Evolutionary conservation across 1,139 yeast genomes (phyloP).

Genomic region (Yamadazyma aaseri): DNA sequence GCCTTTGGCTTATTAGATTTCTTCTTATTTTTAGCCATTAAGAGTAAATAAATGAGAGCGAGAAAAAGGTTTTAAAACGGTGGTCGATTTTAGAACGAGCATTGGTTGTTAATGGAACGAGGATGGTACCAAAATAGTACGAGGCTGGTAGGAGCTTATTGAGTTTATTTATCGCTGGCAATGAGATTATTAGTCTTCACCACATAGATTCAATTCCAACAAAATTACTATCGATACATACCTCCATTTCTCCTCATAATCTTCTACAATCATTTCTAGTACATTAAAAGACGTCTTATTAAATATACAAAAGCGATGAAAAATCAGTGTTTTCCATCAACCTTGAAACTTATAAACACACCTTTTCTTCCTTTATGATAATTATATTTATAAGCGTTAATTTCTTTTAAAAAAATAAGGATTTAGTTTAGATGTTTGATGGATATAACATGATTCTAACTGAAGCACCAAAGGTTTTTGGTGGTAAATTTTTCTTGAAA

Average conservation of each 20-base stretch:
- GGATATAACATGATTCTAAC: constrained; percentile 99
- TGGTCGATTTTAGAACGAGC: too few relatives aligned
- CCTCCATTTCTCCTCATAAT: too few relatives aligned
- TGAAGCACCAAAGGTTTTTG: constrained; percentile 99
- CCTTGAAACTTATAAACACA: constrained; percentile 12
- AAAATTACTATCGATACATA: too few relatives aligned
- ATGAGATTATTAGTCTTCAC: too few relatives aligned
- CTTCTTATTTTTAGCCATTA: constrained; percentile 33
- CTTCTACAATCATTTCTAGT: constrained; percentile 3
- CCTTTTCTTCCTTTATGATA: constrained; percentile 15
- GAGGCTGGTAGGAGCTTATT: too few relatives aligned
- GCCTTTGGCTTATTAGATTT: constrained; percentile 17
- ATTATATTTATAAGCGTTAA: constrained; percentile 16
- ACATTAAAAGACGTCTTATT: constrained; percentile 15
- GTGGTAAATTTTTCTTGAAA: constrained; percentile 98
- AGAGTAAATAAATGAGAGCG: too few relatives aligned
- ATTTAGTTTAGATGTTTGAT: constrained; percentile 82
- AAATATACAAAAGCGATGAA: constrained; percentile 10
- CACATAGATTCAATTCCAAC: too few relatives aligned
- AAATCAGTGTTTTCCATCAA: constrained; percentile 5
- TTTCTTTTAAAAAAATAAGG: constrained; percentile 10
- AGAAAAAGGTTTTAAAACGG: too few relatives aligned
- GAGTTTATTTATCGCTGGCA: too few relatives aligned
- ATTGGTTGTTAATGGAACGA: too few relatives aligned
- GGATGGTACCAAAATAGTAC: too few relatives aligned